A percentile compares a stretch with the other conserved stretches of the same genome.
These are phyloP conservation scores for Saccharomyces mikatae DNA, from an alignment of 805 yeast genomes.

Conservation along the genomic window DNA sequence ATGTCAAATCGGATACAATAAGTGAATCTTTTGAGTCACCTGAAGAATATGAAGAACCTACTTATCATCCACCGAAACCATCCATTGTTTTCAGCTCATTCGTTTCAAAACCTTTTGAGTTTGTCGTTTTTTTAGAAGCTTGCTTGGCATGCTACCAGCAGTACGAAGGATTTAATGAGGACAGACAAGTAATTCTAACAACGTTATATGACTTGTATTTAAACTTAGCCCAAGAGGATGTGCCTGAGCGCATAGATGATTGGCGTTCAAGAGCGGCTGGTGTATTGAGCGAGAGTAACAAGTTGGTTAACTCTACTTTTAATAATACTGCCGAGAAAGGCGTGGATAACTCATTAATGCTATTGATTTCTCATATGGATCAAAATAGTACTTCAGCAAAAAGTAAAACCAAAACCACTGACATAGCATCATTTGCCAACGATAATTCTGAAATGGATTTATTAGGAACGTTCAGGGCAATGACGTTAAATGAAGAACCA, in stretches of 20 bases:
- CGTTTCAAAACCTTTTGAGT: slow-evolving; percentile 76
- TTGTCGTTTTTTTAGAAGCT: slow-evolving; percentile 88
- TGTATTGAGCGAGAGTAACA: slow-evolving; percentile 41
- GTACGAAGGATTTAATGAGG: slow-evolving; percentile 61
- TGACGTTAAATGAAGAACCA: slow-evolving; percentile 51
- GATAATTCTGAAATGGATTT: slow-evolving; percentile 15
- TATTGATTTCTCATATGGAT: slow-evolving; percentile 36
- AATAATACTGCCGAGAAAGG: slow-evolving; percentile 7
- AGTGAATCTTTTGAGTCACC: slow-evolving; percentile 1
- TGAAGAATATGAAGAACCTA: slow-evolving; percentile 35
- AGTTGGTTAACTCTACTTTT: slow-evolving; percentile 44
- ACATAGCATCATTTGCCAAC: not conserved
- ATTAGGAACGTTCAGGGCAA: slow-evolving; percentile 46
- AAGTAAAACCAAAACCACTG: slow-evolving; percentile 23
- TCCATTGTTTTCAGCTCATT: slow-evolving; percentile 80
- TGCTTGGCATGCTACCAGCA: slow-evolving; percentile 70
- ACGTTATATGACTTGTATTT: slow-evolving; percentile 80
- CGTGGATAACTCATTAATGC: slow-evolving; percentile 27
- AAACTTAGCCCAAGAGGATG: slow-evolving; percentile 41
- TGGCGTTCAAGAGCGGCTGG: slow-evolving; percentile 64
- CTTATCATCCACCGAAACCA: slow-evolving; percentile 89
- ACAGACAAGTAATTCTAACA: slow-evolving; percentile 62
- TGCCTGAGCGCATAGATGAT: slow-evolving; percentile 30
- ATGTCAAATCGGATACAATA: not conserved
- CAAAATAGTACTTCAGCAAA: slow-evolving; percentile 31